Percentiles rank a stretch among this genome's conserved stretches.
These are phyloP conservation scores for Pleurotus platypus DNA, from an alignment of 768 basidiomycete genomes.

Conservation along the genomic window DNA sequence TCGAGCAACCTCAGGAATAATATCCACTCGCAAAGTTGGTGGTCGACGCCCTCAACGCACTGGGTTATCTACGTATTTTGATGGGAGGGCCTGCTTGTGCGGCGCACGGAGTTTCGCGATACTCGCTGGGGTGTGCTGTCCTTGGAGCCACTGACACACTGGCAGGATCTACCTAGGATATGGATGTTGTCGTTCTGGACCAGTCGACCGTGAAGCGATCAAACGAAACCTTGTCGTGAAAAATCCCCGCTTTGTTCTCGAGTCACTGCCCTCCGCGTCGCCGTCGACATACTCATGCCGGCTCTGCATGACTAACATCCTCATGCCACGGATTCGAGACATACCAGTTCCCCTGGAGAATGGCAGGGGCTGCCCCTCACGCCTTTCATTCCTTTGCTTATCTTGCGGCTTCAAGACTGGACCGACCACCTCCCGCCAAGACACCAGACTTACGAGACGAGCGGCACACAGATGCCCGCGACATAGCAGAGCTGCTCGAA, in stretches of 20 bases:
- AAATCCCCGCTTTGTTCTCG: constrained; percentile 25
- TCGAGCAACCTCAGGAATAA: too few relatives aligned
- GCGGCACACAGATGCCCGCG: background rate
- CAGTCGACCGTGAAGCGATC: constrained; percentile 20
- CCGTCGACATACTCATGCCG: background rate
- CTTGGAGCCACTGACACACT: too few relatives aligned
- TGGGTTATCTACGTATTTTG: background rate
- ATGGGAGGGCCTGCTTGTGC: background rate
- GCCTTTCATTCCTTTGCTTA: constrained; percentile 5
- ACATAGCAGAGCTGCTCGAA: background rate
- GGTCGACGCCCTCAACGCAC: background rate
- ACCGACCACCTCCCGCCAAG: background rate
- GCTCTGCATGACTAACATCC: constrained; percentile 12
- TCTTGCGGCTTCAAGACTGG: constrained; percentile 2
- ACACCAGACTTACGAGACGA: background rate
- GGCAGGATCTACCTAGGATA: constrained; percentile 20
- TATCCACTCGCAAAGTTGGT: background rate
- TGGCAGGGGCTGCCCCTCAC: constrained; percentile 8
- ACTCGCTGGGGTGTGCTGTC: too few relatives aligned
- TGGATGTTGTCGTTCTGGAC: constrained; percentile 31
- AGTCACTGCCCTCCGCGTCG: constrained; percentile 7
- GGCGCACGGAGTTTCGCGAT: background rate
- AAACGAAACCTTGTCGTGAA: constrained; percentile 22
- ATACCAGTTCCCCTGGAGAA: constrained; percentile 2
- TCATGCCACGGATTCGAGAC: constrained; percentile 11